phyloP scores from a whole-genome alignment of 257 asterid species.

The Lantana camara region DNA sequence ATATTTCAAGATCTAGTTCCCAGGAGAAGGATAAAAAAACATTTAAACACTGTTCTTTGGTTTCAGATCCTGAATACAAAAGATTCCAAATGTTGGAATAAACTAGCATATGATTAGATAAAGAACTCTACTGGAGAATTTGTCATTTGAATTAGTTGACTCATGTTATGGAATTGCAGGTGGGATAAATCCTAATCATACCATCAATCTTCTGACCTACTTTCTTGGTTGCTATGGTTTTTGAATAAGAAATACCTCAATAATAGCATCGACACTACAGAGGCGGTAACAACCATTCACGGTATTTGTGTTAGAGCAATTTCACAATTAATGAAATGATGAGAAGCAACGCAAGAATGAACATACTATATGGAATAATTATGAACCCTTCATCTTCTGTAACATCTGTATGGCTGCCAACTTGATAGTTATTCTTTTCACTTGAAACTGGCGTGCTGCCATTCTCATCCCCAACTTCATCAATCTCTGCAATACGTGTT shows the following conservation, averaged over 20 bases:
- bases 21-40: conserved; percentile 6
- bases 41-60: background rate
- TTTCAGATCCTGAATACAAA: background rate
- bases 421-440: conserved; percentile 43
- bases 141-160: background rate
- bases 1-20: background rate
- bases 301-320: conserved; percentile 8
- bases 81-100: background rate
- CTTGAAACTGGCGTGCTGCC: conserved; percentile 39
- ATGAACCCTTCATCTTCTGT: conserved; percentile 76
- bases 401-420: conserved; percentile 73
- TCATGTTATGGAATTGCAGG: conserved; percentile 1
- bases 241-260: background rate
- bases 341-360: conserved; percentile 30
- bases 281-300: conserved; percentile 1
- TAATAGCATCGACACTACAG: background rate
- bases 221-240: background rate
- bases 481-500: conserved; percentile 41
- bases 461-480: conserved; percentile 46
- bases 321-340: conserved; percentile 15
- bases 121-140: conserved; percentile 1
- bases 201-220: background rate
- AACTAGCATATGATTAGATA: background rate
- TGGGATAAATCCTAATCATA: background rate
- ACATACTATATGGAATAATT: conserved; percentile 72